phyloP scores from a whole-genome alignment of 345 rosid species.

The Gossypium rotundifolium region DNA sequence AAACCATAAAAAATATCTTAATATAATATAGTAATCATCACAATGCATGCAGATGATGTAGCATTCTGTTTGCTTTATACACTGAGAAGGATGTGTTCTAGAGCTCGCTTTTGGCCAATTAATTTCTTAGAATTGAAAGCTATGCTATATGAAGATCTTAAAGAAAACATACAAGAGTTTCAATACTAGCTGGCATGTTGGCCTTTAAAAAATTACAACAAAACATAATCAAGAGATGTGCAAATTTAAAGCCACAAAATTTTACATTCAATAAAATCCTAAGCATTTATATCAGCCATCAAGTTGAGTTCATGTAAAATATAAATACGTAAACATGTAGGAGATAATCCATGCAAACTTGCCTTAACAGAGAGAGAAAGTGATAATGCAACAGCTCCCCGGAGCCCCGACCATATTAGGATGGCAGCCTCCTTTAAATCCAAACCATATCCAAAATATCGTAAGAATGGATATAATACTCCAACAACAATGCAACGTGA shows the following conservation, averaged over 20 bases:
- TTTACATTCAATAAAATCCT: not conserved
- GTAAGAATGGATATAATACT: constrained; percentile 54
- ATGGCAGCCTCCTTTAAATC: constrained; percentile 86
- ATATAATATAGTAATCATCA: not conserved
- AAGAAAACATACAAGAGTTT: not conserved
- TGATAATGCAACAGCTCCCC: constrained; percentile 92
- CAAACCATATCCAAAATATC: constrained; percentile 77
- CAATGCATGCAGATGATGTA: not conserved
- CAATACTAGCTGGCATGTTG: not conserved
- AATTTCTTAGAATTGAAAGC: not conserved
- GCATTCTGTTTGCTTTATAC: not conserved
- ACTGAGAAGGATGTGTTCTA: not conserved
- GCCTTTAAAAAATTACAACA: not conserved
- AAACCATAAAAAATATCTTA: not conserved
- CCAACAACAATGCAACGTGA: constrained; percentile 75
- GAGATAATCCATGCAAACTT: constrained; percentile 28
- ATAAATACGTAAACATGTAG: not conserved
- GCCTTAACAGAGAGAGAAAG: constrained; percentile 90
- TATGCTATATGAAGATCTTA: not conserved
- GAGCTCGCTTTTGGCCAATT: not conserved
- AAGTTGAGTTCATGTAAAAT: not conserved
- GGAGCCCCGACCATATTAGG: constrained; percentile 87
- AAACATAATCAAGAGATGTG: not conserved
- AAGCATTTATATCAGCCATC: not conserved
- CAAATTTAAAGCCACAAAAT: not conserved